These are phyloP conservation scores for Metschnikowia hibisci DNA, from an alignment of 805 yeast species.

Conservation along the genomic window DNA sequence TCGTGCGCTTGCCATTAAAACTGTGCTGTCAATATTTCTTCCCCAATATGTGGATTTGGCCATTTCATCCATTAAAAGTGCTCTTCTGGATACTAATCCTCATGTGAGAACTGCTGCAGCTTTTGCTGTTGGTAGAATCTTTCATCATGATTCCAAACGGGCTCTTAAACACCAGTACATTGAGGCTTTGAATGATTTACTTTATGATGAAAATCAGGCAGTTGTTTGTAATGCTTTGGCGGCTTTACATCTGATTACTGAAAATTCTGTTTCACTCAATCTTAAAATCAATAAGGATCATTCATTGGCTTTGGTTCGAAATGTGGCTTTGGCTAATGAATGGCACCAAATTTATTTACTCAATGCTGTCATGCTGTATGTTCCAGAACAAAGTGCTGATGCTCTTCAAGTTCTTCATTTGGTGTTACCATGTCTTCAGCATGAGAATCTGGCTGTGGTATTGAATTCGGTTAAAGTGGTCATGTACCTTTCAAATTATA, in stretches of 20 bases:
- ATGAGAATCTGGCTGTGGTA: slow-evolving; percentile 77
- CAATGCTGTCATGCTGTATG: slow-evolving; percentile 60
- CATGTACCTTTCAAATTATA: slow-evolving; percentile 69
- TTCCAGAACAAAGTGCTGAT: slow-evolving; percentile 66
- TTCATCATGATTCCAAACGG: slow-evolving; percentile 49
- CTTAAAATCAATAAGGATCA: slow-evolving; percentile 50
- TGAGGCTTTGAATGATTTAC: slow-evolving; percentile 45
- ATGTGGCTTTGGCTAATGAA: slow-evolving; percentile 43
- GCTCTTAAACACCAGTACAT: slow-evolving; percentile 44
- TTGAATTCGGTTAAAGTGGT: slow-evolving; percentile 71
- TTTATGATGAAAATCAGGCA: slow-evolving; percentile 53
- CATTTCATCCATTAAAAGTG: slow-evolving; percentile 32
- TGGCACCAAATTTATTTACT: slow-evolving; percentile 75
- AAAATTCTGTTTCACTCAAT: slow-evolving; percentile 45
- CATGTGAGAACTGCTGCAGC: slow-evolving; percentile 68
- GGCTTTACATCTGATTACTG: slow-evolving; percentile 62
- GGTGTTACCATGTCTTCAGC: slow-evolving; percentile 68
- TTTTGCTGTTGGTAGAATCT: slow-evolving; percentile 62
- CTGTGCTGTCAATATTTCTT: slow-evolving; percentile 57
- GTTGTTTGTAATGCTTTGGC: slow-evolving; percentile 74
- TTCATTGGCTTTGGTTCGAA: slow-evolving; percentile 34
- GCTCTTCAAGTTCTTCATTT: slow-evolving; percentile 64
- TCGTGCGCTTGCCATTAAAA: slow-evolving; percentile 59
- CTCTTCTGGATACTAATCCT: slow-evolving; percentile 47
- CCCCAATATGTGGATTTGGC: slow-evolving; percentile 49